Evolutionary conservation across 2,329 filamentous ascomycete species (phyloP).

Genomic region (Davidsoniella neocaledoniae): DNA sequence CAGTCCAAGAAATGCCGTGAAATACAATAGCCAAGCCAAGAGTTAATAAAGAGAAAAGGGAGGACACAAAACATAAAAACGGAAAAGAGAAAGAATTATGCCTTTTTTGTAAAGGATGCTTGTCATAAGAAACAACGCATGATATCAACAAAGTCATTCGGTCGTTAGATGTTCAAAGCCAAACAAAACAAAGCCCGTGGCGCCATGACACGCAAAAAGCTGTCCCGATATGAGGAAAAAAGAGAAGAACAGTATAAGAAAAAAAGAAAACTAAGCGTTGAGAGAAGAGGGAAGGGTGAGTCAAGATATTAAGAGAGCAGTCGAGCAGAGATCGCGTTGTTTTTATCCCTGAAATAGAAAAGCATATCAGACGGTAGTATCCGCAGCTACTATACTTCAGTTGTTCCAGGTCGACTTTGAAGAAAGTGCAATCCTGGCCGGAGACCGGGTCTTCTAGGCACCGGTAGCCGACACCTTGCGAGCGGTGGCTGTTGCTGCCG

Average conservation of each 20-base stretch:
- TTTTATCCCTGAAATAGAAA: not conserved
- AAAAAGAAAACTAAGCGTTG: not conserved
- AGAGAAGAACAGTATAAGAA: not conserved
- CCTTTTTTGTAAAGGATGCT: conserved; percentile 1
- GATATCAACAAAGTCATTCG: conserved; percentile 12
- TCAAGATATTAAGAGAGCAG: not conserved
- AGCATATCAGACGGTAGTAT: not conserved
- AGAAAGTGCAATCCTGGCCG: conserved; percentile 13
- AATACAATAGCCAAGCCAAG: not conserved
- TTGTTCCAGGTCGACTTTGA: conserved; percentile 14
- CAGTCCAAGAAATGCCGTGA: not conserved
- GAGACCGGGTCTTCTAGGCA: conserved; percentile 18
- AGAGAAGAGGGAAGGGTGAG: not conserved
- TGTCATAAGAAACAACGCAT: conserved; percentile 8
- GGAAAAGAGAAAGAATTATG: conserved; percentile 8
- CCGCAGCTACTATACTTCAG: not conserved
- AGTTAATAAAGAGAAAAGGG: not conserved
- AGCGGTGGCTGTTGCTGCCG: conserved; percentile 26
- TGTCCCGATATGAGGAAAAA: not conserved
- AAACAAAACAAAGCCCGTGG: conserved; percentile 5
- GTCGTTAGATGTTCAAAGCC: conserved; percentile 11
- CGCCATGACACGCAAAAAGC: conserved; percentile 1
- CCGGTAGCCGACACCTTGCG: conserved; percentile 35
- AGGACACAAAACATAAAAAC: not conserved
- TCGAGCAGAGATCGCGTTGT: conserved; percentile 8